These are phyloP conservation scores for Asclepias syriaca DNA, from an alignment of 257 asterid genomes.

Conservation along the genomic window DNA sequence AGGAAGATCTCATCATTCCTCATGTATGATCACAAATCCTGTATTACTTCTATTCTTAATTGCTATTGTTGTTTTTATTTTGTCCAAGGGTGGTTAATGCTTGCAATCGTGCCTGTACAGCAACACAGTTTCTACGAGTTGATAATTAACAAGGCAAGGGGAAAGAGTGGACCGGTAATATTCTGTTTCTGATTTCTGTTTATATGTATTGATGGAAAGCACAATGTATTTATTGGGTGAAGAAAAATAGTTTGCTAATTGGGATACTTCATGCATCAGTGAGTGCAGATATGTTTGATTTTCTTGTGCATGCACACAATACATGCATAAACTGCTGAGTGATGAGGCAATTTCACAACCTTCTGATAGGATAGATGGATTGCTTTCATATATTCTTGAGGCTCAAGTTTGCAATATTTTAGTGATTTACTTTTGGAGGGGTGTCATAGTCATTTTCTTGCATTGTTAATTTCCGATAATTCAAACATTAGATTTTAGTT, in stretches of 20 bases:
- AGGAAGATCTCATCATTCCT: constrained; percentile 98
- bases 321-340: too few species aligned
- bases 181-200: constrained; percentile 19
- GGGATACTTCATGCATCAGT: neutral
- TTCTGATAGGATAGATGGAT: too few species aligned
- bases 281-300: neutral
- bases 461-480: too few species aligned
- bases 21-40: constrained; percentile 52
- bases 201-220: neutral
- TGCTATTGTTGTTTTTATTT: neutral
- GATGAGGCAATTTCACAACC: too few species aligned
- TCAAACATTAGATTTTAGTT: too few species aligned
- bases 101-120: constrained; percentile 31
- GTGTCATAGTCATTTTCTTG: too few species aligned
- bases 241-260: neutral
- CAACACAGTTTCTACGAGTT: constrained; percentile 98
- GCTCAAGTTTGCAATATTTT: too few species aligned
- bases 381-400: too few species aligned
- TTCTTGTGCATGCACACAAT: neutral
- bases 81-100: constrained; percentile 3
- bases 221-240: neutral
- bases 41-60: neutral
- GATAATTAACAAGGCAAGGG: constrained; percentile 95
- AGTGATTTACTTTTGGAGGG: too few species aligned
- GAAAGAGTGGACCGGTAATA: constrained; percentile 99